Conservation (phyloP, 306 rosid genomes). For the Trifolium subterraneum region DNA sequence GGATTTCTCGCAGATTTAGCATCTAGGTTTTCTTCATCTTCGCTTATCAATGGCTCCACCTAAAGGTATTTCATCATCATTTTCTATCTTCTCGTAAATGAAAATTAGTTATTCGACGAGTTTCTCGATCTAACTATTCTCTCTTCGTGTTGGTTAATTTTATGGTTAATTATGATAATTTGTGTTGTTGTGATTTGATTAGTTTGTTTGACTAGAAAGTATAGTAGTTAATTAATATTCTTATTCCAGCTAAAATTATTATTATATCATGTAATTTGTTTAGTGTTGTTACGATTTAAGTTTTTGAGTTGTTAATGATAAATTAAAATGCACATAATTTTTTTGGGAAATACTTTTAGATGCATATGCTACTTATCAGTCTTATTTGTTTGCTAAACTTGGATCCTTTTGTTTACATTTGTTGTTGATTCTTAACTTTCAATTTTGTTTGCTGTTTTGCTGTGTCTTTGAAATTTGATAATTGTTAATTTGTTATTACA, state of each 20-base stretch:
- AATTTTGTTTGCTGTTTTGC: too few species aligned
- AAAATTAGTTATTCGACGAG: not conserved
- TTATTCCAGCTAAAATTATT: not conserved
- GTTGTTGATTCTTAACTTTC: too few species aligned
- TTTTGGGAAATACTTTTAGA: too few species aligned
- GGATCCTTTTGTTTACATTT: too few species aligned
- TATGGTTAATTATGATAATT: not conserved
- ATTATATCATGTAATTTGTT: not conserved
- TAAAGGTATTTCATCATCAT: slow-evolving; percentile 51
- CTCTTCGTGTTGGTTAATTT: not conserved
- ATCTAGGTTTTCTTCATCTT: slow-evolving; percentile 25
- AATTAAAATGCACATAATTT: not conserved
- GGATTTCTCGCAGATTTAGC: slow-evolving; percentile 33
- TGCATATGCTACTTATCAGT: too few species aligned
- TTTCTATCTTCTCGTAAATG: not conserved
- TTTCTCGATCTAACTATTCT: not conserved
- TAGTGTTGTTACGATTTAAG: not conserved
- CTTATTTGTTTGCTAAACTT: not conserved
- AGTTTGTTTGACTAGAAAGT: too few species aligned
- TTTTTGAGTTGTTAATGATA: not conserved
- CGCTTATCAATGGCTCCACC: slow-evolving; percentile 63
- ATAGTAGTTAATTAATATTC: not conserved
- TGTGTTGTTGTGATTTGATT: not conserved
- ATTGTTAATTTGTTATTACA: too few species aligned
- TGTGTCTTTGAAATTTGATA: not conserved